Percentiles rank a stretch among this genome's conserved stretches.
Evolutionary conservation across 345 rosid genomes (phyloP).

Genomic region (Brassica juncea): DNA sequence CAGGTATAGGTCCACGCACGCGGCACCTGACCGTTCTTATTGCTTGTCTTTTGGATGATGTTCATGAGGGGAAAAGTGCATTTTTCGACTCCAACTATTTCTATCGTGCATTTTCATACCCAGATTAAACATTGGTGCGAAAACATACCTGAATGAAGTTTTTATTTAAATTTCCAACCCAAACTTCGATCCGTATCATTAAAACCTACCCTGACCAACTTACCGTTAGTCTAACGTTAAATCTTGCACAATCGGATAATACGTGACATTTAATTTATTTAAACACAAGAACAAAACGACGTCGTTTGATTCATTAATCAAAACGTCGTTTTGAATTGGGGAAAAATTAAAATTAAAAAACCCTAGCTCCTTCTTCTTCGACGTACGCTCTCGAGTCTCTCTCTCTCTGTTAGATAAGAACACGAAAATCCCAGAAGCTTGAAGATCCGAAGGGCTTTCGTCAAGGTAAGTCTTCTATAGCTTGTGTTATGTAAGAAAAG

Average conservation of each 20-base stretch:
- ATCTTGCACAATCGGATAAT: neutral
- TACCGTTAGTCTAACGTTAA: neutral
- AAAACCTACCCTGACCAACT: neutral
- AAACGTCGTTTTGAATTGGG: neutral
- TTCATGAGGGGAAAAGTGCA: neutral
- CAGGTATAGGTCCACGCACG: neutral
- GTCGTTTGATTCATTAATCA: neutral
- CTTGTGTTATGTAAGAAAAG: neutral
- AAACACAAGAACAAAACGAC: neutral
- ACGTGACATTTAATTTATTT: neutral
- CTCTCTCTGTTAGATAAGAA: neutral
- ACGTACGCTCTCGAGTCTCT: neutral
- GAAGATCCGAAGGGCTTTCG: neutral
- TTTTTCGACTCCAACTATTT: neutral
- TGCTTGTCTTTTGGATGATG: constrained; percentile 1
- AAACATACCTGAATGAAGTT: neutral
- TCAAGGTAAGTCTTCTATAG: neutral
- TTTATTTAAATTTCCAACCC: neutral
- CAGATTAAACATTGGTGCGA: neutral
- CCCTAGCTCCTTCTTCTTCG: neutral
- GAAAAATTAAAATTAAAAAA: neutral
- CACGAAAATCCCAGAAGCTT: neutral
- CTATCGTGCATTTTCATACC: neutral
- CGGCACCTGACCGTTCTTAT: neutral
- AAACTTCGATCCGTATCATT: neutral